phyloP scores from a whole-genome alignment of 768 basidiomycete species.

The Auricularia cornea region DNA sequence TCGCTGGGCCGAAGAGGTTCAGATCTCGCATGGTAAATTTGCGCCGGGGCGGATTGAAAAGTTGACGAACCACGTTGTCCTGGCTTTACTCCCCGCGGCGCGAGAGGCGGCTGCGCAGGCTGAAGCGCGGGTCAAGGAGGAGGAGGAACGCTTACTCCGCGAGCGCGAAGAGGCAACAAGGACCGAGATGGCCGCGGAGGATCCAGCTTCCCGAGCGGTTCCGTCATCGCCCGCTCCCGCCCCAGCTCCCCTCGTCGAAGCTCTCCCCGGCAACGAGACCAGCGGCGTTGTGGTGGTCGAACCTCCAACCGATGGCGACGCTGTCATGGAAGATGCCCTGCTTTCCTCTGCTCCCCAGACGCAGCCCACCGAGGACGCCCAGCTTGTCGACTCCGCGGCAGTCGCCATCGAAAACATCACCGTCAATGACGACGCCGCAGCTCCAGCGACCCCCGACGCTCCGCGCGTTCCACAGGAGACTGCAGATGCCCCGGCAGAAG shows the following conservation, averaged over 20 bases:
- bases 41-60: slow-evolving; percentile 57
- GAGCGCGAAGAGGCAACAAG: slow-evolving; percentile 48
- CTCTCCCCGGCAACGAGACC: background rate
- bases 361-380: slow-evolving; percentile 32
- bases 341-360: slow-evolving; percentile 20
- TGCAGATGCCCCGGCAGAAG: slow-evolving; percentile 17
- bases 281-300: background rate
- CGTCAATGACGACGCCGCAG: background rate
- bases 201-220: slow-evolving; percentile 13
- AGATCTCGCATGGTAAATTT: slow-evolving; percentile 70
- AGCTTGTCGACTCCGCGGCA: slow-evolving; percentile 40
- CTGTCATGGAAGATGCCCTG: background rate
- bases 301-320: slow-evolving; percentile 1
- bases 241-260: slow-evolving; percentile 22
- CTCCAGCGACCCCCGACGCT: slow-evolving; percentile 3
- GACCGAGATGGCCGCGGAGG: slow-evolving; percentile 14
- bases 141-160: slow-evolving; percentile 31
- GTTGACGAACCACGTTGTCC: slow-evolving; percentile 59
- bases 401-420: slow-evolving; percentile 1
- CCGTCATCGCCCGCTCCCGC: slow-evolving; percentile 27
- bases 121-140: slow-evolving; percentile 22
- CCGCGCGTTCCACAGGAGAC: slow-evolving; percentile 9
- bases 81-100: slow-evolving; percentile 75
- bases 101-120: slow-evolving; percentile 46
- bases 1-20: slow-evolving; percentile 85